These are phyloP conservation scores for Cryptosporidium parvum DNA, from an alignment of 169 alveolate species.

Conservation along the genomic window DNA sequence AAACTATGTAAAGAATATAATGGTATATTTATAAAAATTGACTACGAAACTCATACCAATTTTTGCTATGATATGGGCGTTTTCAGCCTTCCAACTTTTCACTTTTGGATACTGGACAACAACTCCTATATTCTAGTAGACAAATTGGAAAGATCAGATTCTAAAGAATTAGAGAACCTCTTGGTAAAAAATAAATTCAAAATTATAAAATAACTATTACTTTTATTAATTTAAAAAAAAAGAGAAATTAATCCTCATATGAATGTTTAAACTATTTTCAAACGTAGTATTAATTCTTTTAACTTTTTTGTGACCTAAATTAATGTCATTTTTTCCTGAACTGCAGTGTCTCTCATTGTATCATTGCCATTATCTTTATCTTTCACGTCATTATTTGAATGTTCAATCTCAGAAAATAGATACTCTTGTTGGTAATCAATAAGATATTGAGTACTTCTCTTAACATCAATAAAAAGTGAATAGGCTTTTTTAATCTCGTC, in stretches of 20 bases:
- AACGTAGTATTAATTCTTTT: neutral
- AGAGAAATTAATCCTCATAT: neutral
- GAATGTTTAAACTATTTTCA: neutral
- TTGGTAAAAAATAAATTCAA: constrained; percentile 4
- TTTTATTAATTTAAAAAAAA: neutral
- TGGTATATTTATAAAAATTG: constrained; percentile 41
- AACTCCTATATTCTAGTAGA: constrained; percentile 1
- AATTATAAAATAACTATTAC: neutral
- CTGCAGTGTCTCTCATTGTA: neutral
- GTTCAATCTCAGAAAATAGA: constrained; percentile 57
- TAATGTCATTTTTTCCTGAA: constrained; percentile 17
- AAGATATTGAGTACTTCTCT: constrained; percentile 95
- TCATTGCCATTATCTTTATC: neutral
- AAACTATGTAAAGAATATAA: constrained; percentile 13
- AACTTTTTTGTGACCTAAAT: neutral
- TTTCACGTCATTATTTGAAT: neutral
- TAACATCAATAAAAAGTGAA: constrained; percentile 95
- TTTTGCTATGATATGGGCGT: constrained; percentile 11
- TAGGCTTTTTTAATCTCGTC: constrained; percentile 96
- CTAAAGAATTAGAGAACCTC: constrained; percentile 31
- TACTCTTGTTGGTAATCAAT: constrained; percentile 77
- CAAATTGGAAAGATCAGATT: constrained; percentile 21
- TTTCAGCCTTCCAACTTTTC: constrained; percentile 59
- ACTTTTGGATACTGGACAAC: constrained; percentile 22
- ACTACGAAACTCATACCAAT: neutral